A percentile compares a stretch with the other conserved stretches of the same genome.
Evolutionary conservation across 352 stramenopile species (phyloP).

Genomic region (Globisporangium megalacanthum): DNA sequence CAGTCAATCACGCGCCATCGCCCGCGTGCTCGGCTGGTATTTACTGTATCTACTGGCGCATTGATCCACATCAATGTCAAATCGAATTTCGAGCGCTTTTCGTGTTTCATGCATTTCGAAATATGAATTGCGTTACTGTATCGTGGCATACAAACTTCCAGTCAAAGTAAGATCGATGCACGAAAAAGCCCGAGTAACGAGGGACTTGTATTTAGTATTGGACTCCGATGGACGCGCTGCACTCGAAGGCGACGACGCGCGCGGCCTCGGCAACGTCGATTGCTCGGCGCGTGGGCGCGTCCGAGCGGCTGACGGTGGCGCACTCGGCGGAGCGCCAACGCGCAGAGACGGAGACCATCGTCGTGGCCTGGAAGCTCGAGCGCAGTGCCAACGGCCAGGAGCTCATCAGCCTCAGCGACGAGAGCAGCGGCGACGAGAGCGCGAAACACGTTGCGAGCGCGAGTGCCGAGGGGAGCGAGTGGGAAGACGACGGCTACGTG

Average conservation of each 20-base stretch:
- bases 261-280: not conserved
- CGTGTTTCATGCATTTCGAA: no score
- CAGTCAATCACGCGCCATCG: no score
- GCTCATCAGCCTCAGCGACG: constrained; percentile 44
- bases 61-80: no score
- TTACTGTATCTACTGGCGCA: no score
- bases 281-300: constrained; percentile 7
- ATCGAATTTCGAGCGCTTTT: no score
- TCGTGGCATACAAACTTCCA: no score
- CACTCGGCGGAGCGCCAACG: constrained; percentile 66
- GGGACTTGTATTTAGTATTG: constrained; percentile 3
- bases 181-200: not conserved
- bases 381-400: constrained; percentile 43
- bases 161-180: no score
- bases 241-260: not conserved
- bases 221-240: not conserved
- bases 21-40: no score
- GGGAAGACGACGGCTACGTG: not conserved
- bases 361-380: constrained; percentile 65
- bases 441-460: constrained; percentile 9
- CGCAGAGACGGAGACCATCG: constrained; percentile 72
- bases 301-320: constrained; percentile 22
- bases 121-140: no score
- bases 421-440: constrained; percentile 27
- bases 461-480: not conserved